These are phyloP conservation scores for Erigeron canadensis DNA, from an alignment of 129 eudicot species.

Conservation along the genomic window DNA sequence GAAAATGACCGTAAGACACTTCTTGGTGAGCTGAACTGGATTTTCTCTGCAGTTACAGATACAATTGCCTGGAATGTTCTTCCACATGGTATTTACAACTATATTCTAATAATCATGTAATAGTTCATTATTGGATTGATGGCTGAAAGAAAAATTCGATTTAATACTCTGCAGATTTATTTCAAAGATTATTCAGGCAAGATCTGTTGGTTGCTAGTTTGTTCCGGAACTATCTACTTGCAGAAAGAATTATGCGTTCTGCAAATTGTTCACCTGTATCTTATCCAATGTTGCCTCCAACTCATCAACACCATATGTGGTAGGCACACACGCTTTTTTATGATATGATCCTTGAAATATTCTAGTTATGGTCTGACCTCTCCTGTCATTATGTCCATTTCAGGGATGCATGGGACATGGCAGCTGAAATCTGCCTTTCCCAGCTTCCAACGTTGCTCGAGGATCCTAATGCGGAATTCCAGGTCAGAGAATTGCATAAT, in stretches of 20 bases:
- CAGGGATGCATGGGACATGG: constrained; percentile 99
- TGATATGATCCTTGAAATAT: background rate
- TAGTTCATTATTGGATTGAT: background rate
- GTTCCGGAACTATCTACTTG: constrained; percentile 84
- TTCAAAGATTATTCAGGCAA: constrained; percentile 93
- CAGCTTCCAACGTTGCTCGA: constrained; percentile 82
- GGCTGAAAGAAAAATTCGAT: background rate
- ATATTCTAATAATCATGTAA: constrained; percentile 1
- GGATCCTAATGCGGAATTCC: constrained; percentile 92
- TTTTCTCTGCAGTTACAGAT: constrained; percentile 94
- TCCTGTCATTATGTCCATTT: constrained; percentile 9
- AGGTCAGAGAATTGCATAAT: constrained; percentile 41
- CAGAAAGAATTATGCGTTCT: constrained; percentile 94
- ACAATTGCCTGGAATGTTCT: constrained; percentile 99
- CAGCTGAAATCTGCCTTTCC: constrained; percentile 95
- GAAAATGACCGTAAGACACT: constrained; percentile 91
- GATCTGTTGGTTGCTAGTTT: constrained; percentile 95
- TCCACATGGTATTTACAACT: constrained; percentile 71
- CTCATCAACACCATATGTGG: constrained; percentile 99
- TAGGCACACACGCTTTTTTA: constrained; percentile 26
- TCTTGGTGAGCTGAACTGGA: constrained; percentile 96
- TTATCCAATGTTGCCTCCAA: constrained; percentile 86
- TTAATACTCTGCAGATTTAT: constrained; percentile 61
- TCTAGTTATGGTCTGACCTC: constrained; percentile 13
- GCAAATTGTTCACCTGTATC: constrained; percentile 97